Conservation (phyloP, 371 early-diverging fungal species). For the Lichtheimia corymbifera region DNA sequence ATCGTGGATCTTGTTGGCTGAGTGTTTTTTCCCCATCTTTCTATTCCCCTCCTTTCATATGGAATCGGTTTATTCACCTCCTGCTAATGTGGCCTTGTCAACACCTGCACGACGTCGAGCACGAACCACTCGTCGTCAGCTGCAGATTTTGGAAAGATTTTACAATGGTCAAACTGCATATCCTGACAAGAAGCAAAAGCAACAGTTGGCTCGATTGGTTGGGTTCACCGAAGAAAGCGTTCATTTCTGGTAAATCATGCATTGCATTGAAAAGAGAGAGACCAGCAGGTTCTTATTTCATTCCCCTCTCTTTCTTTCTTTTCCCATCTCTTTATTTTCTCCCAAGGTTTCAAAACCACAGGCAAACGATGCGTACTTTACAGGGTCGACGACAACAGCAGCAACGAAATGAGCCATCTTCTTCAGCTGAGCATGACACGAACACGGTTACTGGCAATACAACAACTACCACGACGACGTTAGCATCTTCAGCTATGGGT, state of each 20-base stretch:
- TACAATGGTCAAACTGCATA: conserved; percentile 1
- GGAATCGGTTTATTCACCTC: not conserved
- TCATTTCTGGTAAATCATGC: conserved; percentile 32
- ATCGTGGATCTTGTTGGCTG: too few relatives aligned
- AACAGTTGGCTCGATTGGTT: conserved; percentile 18
- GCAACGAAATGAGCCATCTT: not conserved
- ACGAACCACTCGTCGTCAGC: conserved; percentile 12
- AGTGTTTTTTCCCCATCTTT: not conserved
- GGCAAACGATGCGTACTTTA: conserved; percentile 17
- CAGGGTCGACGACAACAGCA: not conserved
- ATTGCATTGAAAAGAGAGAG: not conserved
- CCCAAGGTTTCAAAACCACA: conserved; percentile 33
- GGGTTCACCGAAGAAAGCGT: conserved; percentile 25
- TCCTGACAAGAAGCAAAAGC: not conserved
- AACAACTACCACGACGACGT: not conserved
- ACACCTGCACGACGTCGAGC: conserved; percentile 14
- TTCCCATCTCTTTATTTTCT: not conserved
- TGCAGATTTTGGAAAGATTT: conserved; percentile 10
- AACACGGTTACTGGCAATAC: not conserved
- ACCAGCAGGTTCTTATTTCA: not conserved
- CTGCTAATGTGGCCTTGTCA: conserved; percentile 3
- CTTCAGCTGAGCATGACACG: not conserved
- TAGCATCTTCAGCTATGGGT: not conserved
- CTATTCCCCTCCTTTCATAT: not conserved
- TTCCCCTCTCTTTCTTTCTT: not conserved